Conservation (phyloP, 768 basidiomycete genomes). For the Mycena rebaudengoi region DNA sequence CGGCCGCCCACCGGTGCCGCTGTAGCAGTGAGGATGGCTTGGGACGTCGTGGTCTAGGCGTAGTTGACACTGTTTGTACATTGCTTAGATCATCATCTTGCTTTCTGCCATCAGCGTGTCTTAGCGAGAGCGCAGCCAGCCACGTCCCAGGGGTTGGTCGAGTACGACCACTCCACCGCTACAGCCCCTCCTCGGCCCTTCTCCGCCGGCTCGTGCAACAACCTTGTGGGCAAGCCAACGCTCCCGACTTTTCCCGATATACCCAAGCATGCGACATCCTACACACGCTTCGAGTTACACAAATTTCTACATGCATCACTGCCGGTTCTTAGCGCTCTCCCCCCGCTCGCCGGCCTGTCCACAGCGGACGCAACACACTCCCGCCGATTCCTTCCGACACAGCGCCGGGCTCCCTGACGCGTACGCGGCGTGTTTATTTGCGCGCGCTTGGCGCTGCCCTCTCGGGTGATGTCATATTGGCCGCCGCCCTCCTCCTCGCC, state of each 20-base stretch:
- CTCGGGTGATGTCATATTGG: neutral
- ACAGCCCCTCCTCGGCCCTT: too few species aligned
- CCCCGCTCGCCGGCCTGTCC: neutral
- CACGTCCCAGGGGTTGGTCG: too few species aligned
- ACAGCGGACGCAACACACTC: neutral
- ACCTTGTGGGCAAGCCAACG: neutral
- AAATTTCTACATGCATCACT: neutral
- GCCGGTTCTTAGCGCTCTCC: neutral
- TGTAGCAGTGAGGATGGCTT: too few species aligned
- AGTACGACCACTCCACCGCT: too few species aligned
- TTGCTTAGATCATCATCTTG: too few species aligned
- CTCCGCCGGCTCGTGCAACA: neutral
- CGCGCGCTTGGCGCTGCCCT: neutral
- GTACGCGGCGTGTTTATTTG: neutral
- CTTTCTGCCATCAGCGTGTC: too few species aligned
- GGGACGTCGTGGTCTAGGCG: too few species aligned
- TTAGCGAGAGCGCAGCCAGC: too few species aligned
- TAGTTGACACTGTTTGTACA: too few species aligned
- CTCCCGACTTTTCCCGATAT: neutral
- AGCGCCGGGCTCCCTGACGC: neutral
- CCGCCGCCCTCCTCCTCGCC: too few species aligned
- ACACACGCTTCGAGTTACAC: neutral
- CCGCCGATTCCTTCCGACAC: neutral
- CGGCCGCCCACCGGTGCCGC: too few species aligned
- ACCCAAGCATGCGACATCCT: neutral